Conservation (phyloP, 2,329 filamentous ascomycete species). For the Colletotrichum sp. region DNA sequence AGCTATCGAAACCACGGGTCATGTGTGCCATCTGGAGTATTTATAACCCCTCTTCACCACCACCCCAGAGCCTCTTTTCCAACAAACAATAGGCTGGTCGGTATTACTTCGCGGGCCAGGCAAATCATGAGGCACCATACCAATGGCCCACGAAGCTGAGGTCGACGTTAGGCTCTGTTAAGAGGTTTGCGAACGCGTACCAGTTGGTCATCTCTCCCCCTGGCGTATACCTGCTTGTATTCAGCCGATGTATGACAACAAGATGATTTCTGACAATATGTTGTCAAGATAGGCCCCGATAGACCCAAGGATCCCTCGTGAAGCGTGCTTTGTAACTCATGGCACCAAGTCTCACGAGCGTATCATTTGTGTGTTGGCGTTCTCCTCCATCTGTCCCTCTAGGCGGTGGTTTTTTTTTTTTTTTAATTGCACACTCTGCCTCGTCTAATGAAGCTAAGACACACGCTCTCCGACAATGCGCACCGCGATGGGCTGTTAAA, state of each 20-base stretch:
- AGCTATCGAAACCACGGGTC: neutral
- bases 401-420: no score
- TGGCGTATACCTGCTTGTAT: neutral
- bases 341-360: neutral
- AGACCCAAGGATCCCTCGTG: neutral
- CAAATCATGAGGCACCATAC: no score
- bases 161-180: neutral
- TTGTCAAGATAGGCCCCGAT: neutral
- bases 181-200: no score
- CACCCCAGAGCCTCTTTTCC: no score
- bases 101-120: no score
- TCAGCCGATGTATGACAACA: fast-evolving
- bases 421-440: neutral
- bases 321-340: neutral
- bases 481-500: no score
- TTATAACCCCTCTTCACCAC: neutral
- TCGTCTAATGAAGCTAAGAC: neutral
- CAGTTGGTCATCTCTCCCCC: no score
- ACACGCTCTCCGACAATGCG: neutral
- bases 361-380: neutral
- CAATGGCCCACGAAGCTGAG: neutral
- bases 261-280: neutral
- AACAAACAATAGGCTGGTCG: no score
- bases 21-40: neutral
- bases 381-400: neutral